Evolutionary conservation across 257 asterid species (phyloP), one percentile per base, ranked within the genome.

Genomic region (Salvia hispanica): DNA sequence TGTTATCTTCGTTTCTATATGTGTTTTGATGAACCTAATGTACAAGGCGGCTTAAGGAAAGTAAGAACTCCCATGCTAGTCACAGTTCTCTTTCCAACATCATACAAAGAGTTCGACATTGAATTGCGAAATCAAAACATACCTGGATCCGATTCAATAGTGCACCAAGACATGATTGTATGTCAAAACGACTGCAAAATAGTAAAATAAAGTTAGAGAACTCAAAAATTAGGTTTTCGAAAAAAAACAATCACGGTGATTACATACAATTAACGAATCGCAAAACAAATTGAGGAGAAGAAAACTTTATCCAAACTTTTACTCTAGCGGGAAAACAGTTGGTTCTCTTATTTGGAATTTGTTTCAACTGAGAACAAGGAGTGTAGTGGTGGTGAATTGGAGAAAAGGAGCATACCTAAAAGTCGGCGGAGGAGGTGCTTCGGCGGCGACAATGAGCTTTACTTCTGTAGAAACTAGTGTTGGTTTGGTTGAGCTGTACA

Each of bases 121-220:
- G 52, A 47, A 73, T 51, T 31, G n/a, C 10, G 44, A 58, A 57
- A 46, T 9, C 34, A 64, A 62, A 65, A 58, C 84, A 61, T 81
- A 94, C 99, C 99, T 36, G 99, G 99, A 83, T 94, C 97, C 51
- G 99, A 94, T 81, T 94, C 99, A 31, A 94, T 91, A 47, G 99
- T 94, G 84, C 99, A 94, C 96, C 98, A 94, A 69, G 99, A 94
- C 99, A 94, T 94, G 31, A 43, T 74, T 77, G 71, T 58, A 25
- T 14, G 57, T 56, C 78, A 76, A 67, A 61, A 65, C 34, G 43
- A 60, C 91, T 82, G 88, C 77, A 73, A 60, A 75, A 42, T 0
- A 1, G 37, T 1, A 33, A 62, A 71, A 61, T 4, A 61, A 71
- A 12, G 31, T 44, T 25, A 25, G 3, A 54, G 9, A 74, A 56